Percentiles rank a stretch among this genome's conserved stretches.
phyloP scores from a whole-genome alignment of 1,139 yeast genomes.

The Yamadazyma blattariae region DNA sequence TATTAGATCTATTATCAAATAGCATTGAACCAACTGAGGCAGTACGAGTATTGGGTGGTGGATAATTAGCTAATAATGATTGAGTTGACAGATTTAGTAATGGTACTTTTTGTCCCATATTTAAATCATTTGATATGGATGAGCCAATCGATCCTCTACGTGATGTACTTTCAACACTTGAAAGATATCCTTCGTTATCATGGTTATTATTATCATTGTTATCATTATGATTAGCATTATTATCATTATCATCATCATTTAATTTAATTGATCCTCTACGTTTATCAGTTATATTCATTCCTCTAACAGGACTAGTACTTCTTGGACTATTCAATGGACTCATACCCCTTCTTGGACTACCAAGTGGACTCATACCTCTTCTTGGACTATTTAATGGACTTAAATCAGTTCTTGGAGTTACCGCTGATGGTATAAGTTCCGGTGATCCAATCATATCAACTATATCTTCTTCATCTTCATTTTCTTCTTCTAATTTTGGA shows the following conservation, averaged over 20 bases:
- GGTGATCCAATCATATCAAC: constrained; percentile 16
- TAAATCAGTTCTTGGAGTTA: constrained; percentile 12
- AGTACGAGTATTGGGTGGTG: constrained; percentile 13
- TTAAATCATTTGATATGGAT: constrained; percentile 19
- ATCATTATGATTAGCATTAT: neutral
- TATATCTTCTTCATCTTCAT: constrained; percentile 18
- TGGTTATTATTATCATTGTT: neutral
- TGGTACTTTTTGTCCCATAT: constrained; percentile 40
- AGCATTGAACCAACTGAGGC: constrained; percentile 29
- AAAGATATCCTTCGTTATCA: constrained; percentile 8
- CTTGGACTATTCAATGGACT: constrained; percentile 8
- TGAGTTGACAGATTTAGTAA: constrained; percentile 30
- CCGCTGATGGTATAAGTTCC: constrained; percentile 13
- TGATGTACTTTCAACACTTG: constrained; percentile 13
- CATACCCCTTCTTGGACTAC: constrained; percentile 8
- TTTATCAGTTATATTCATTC: neutral
- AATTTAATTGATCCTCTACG: neutral
- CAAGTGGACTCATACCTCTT: constrained; percentile 9
- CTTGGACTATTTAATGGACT: constrained; percentile 4
- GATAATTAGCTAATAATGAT: constrained; percentile 17
- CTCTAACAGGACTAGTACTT: constrained; percentile 1
- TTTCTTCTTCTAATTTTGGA: constrained; percentile 4
- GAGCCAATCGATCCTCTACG: constrained; percentile 26
- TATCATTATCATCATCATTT: neutral
- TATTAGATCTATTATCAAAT: constrained; percentile 16